A percentile compares a stretch with the other conserved stretches of the same genome.
These are phyloP conservation scores for Theileria annulata DNA, from an alignment of 169 alveolate species.

Conservation along the genomic window DNA sequence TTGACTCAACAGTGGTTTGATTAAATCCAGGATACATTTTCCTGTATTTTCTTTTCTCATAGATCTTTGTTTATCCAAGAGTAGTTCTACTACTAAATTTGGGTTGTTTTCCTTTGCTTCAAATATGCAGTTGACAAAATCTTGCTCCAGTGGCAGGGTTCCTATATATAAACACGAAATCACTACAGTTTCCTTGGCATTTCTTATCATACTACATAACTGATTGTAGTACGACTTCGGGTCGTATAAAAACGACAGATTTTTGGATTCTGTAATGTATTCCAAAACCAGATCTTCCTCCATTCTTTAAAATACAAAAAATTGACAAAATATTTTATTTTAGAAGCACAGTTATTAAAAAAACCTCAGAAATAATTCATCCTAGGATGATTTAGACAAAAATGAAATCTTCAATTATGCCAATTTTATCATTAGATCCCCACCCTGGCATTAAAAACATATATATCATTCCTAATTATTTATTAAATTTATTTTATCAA, in stretches of 20 bases:
- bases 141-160: slow-evolving; percentile 67
- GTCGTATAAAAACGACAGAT: slow-evolving; percentile 51
- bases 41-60: slow-evolving; percentile 45
- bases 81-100: slow-evolving; percentile 61
- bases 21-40: slow-evolving; percentile 55
- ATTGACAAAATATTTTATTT: neutral
- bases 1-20: slow-evolving; percentile 48
- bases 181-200: slow-evolving; percentile 66
- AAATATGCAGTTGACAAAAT: slow-evolving; percentile 54
- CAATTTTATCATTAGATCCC: neutral
- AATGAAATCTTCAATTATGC: neutral
- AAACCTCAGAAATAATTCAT: neutral
- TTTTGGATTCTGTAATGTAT: slow-evolving; percentile 59
- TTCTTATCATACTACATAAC: slow-evolving; percentile 52
- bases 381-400: neutral
- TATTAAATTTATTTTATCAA: too few species aligned
- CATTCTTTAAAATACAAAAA: slow-evolving; percentile 7
- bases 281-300: slow-evolving; percentile 58
- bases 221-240: slow-evolving; percentile 71
- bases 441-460: neutral
- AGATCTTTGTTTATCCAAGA: slow-evolving; percentile 68
- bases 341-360: neutral
- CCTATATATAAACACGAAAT: slow-evolving; percentile 76
- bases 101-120: slow-evolving; percentile 45
- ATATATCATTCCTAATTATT: neutral